A percentile compares a stretch with the other conserved stretches of the same genome.
Conservation (phyloP, 352 stramenopile genomes). For the Phytophthora niederhauseri region DNA sequence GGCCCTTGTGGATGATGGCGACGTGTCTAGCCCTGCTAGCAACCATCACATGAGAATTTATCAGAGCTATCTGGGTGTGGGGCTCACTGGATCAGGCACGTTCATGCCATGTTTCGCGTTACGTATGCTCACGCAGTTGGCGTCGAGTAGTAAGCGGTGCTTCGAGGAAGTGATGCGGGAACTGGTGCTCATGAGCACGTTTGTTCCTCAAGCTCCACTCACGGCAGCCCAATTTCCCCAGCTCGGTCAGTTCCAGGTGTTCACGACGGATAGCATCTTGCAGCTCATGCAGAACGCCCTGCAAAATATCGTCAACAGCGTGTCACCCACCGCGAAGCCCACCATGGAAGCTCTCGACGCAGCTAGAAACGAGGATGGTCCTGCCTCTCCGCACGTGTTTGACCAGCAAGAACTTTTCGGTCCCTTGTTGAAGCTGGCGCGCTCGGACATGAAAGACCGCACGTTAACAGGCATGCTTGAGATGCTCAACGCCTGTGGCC, state of each 20-base stretch:
- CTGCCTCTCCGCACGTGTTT: slow-evolving; percentile 53
- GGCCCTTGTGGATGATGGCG: slow-evolving; percentile 36
- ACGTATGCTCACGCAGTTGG: slow-evolving; percentile 83
- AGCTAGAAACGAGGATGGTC: slow-evolving; percentile 35
- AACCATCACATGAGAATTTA: slow-evolving; percentile 83
- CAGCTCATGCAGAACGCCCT: slow-evolving; percentile 81
- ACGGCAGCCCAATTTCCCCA: slow-evolving; percentile 58
- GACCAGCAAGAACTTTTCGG: slow-evolving; percentile 76
- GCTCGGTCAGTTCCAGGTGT: slow-evolving; percentile 73
- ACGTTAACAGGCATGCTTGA: slow-evolving; percentile 72
- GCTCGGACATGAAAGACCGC: slow-evolving; percentile 81
- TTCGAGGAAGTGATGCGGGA: slow-evolving; percentile 84
- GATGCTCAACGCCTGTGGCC: slow-evolving; percentile 78
- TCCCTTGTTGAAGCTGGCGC: slow-evolving; percentile 61
- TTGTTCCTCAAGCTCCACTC: slow-evolving; percentile 45
- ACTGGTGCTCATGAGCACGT: slow-evolving; percentile 76
- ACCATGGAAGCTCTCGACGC: slow-evolving; percentile 57
- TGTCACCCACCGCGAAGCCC: slow-evolving; percentile 54
- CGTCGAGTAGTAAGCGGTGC: slow-evolving; percentile 68
- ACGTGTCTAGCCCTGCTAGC: slow-evolving; percentile 49
- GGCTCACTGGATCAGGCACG: slow-evolving; percentile 54
- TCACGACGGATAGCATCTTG: slow-evolving; percentile 80
- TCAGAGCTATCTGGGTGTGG: slow-evolving; percentile 78
- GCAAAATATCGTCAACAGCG: slow-evolving; percentile 63
- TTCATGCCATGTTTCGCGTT: slow-evolving; percentile 80